Conservation (phyloP, 768 basidiomycete genomes). For the Amanita muscaria region DNA sequence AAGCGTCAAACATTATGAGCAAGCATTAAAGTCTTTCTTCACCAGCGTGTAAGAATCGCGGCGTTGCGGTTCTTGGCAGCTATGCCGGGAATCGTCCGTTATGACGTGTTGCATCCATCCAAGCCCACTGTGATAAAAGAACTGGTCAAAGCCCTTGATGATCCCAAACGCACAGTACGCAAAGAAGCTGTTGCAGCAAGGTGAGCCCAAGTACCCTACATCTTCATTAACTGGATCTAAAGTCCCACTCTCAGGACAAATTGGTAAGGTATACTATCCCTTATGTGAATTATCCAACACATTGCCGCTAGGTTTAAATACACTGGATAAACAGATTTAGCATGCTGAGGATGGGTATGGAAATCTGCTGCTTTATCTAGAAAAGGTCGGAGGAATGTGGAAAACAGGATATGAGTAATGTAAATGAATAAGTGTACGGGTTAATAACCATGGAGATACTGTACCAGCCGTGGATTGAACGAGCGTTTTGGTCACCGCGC, state of each 20-base stretch:
- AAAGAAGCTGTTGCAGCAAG: conserved; percentile 83
- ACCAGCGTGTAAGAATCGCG: conserved; percentile 63
- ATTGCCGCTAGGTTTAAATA: conserved; percentile 45
- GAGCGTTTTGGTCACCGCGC: conserved; percentile 39
- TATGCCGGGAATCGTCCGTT: conserved; percentile 70
- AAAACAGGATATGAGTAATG: conserved; percentile 7
- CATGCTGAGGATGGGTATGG: conserved; percentile 11
- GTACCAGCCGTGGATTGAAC: conserved; percentile 10
- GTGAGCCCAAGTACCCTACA: conserved; percentile 17
- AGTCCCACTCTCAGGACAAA: conserved; percentile 28
- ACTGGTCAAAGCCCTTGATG: conserved; percentile 72
- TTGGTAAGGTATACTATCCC: conserved; percentile 27
- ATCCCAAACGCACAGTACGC: conserved; percentile 78
- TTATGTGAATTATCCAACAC: conserved; percentile 15
- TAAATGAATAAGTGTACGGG: conserved; percentile 14
- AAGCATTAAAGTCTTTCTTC: not conserved
- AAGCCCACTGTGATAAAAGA: conserved; percentile 68
- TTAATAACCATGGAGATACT: conserved; percentile 11
- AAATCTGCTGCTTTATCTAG: conserved; percentile 20
- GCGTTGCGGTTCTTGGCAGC: conserved; percentile 69
- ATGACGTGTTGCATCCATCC: conserved; percentile 74
- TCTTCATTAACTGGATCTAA: not conserved
- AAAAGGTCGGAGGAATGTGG: conserved; percentile 4
- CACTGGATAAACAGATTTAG: conserved; percentile 31
- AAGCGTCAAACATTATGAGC: not conserved